Evolutionary conservation across 1,284 basidiomycete species (phyloP).

Genomic region (Thelephora terrestris): DNA sequence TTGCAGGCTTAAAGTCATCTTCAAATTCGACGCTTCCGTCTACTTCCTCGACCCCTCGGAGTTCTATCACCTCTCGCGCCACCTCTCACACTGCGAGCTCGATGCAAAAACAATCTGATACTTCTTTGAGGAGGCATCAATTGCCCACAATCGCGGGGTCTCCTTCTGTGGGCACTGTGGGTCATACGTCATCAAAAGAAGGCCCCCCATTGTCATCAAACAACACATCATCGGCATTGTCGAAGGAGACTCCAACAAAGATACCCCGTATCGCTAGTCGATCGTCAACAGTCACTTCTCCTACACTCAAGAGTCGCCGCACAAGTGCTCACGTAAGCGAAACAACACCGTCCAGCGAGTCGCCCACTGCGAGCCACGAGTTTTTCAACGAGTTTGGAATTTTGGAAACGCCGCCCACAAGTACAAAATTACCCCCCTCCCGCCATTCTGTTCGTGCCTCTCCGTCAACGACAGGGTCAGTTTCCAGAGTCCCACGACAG

Average conservation of each 20-base stretch:
- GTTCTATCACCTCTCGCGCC: conserved; percentile 38
- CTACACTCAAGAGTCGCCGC: conserved; percentile 54
- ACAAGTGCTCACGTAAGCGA: conserved; percentile 47
- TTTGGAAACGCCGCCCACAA: conserved; percentile 45
- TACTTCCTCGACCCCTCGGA: conserved; percentile 32
- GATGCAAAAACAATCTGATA: conserved; percentile 72
- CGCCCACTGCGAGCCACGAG: conserved; percentile 40
- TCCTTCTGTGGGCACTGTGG: conserved; percentile 64
- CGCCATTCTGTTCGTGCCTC: conserved; percentile 45
- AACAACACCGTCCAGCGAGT: conserved; percentile 45
- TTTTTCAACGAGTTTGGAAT: conserved; percentile 71
- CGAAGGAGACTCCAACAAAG: conserved; percentile 85
- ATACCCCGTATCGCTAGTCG: conserved; percentile 87
- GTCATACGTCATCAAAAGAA: conserved; percentile 40
- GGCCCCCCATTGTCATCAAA: conserved; percentile 38
- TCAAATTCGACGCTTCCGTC: conserved; percentile 35
- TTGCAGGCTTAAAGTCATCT: conserved; percentile 62
- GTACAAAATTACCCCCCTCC: conserved; percentile 21
- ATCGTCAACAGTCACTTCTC: conserved; percentile 58
- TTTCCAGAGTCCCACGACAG: conserved; percentile 58
- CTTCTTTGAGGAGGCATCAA: conserved; percentile 65
- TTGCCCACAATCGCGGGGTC: conserved; percentile 86
- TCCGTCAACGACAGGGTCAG: conserved; percentile 31
- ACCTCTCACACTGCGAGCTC: conserved; percentile 71
- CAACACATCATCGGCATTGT: conserved; percentile 39